These are phyloP conservation scores for Chloropicon primus DNA, from an alignment of 139 green algal genomes.

Conservation along the genomic window DNA sequence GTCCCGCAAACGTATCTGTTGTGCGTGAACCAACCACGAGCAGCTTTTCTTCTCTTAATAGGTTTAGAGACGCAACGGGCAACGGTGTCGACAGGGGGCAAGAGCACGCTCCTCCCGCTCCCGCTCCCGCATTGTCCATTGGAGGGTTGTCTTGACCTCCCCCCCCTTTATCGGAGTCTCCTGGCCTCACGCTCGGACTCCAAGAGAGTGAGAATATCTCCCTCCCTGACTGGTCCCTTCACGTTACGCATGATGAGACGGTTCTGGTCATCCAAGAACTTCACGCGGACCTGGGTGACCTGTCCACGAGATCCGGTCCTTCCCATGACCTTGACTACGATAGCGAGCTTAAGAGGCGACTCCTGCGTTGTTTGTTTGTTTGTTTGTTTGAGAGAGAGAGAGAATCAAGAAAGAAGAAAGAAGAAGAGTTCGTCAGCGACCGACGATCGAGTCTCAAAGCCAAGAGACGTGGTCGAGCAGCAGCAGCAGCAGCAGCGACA, in stretches of 20 bases:
- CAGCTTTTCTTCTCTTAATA: too few relatives aligned
- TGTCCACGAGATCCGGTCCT: constrained; percentile 93
- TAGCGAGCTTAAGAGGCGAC: constrained; percentile 73
- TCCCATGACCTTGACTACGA: constrained; percentile 99
- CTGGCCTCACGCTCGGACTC: constrained; percentile 98
- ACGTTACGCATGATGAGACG: constrained; percentile 99
- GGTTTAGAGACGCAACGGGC: too few relatives aligned
- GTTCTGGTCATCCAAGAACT: constrained; percentile 97
- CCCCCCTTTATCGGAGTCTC: constrained; percentile 51
- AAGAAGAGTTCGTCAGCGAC: neutral
- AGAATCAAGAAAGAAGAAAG: neutral
- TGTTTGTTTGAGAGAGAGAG: too few relatives aligned
- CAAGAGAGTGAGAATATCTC: constrained; percentile 94
- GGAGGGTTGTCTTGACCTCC: neutral
- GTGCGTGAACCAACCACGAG: too few relatives aligned
- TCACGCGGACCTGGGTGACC: constrained; percentile 98
- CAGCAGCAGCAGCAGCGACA: too few relatives aligned
- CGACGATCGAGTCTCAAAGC: too few relatives aligned
- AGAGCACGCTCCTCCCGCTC: too few relatives aligned
- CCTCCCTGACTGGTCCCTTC: constrained; percentile 73
- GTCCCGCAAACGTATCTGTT: too few relatives aligned
- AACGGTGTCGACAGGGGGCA: too few relatives aligned
- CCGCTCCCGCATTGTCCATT: too few relatives aligned
- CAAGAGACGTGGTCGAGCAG: too few relatives aligned
- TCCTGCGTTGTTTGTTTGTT: neutral